phyloP scores from a whole-genome alignment of 2,329 filamentous ascomycete genomes.

The Microthyrium microscopicum region DNA sequence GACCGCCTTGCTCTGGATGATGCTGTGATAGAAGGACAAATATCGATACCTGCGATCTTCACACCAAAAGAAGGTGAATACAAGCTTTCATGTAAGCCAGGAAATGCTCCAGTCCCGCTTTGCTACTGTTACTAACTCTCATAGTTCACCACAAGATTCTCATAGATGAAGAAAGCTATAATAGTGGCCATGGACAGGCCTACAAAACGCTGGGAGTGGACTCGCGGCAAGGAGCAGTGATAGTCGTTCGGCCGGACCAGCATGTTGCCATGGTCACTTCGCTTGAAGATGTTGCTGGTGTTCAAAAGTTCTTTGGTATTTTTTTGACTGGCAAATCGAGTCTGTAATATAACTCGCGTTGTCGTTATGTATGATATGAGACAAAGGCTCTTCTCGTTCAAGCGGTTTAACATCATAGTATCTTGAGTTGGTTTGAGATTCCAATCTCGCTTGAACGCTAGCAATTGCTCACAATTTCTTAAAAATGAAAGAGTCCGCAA shows the following conservation, averaged over 20 bases:
- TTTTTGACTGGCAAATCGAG: constrained; percentile 4
- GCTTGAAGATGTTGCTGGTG: constrained; percentile 16
- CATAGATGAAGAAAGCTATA: constrained; percentile 28
- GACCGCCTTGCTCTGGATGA: constrained; percentile 4
- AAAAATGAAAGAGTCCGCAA: too few relatives aligned
- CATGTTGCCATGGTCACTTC: constrained; percentile 36
- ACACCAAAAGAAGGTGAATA: constrained; percentile 20
- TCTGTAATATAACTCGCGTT: background rate
- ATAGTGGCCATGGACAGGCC: constrained; percentile 26
- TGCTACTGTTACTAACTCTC: constrained; percentile 26
- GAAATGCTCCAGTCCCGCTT: constrained; percentile 18
- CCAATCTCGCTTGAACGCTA: too few relatives aligned
- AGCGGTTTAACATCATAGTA: too few relatives aligned
- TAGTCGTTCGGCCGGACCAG: constrained; percentile 50
- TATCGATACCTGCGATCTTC: constrained; percentile 16
- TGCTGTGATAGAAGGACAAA: constrained; percentile 5
- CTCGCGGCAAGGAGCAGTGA: constrained; percentile 36
- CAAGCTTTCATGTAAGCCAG: constrained; percentile 27
- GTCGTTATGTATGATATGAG: too few relatives aligned
- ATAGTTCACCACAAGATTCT: constrained; percentile 29
- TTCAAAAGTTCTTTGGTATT: constrained; percentile 14
- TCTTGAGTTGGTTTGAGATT: too few relatives aligned
- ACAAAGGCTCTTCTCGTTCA: too few relatives aligned
- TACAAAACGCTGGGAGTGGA: constrained; percentile 44
- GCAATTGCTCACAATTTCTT: too few relatives aligned